These are phyloP conservation scores for Daldinia concentrica DNA, from an alignment of 495 filamentous ascomycete genomes.

Conservation along the genomic window DNA sequence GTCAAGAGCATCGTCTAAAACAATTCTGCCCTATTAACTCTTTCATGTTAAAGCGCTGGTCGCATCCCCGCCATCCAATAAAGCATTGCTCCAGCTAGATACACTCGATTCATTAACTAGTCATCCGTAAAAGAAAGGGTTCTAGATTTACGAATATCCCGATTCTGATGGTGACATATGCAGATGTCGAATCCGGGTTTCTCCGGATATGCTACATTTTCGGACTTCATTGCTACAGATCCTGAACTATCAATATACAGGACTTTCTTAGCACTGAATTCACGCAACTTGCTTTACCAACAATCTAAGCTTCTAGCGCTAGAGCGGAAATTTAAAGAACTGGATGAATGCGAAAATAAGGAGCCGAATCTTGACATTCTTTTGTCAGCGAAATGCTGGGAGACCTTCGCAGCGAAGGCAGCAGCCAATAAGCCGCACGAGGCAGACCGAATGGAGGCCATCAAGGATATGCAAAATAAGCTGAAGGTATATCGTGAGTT, in stretches of 20 bases:
- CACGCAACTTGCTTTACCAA: not conserved
- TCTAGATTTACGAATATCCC: not conserved
- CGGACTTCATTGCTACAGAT: not conserved
- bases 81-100: too few species aligned
- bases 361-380: not conserved
- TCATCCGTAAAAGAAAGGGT: not conserved
- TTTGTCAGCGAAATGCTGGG: not conserved
- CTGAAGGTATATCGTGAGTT: not conserved
- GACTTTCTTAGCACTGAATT: not conserved
- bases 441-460: not conserved
- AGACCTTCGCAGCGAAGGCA: not conserved
- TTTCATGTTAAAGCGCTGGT: too few species aligned
- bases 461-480: not conserved
- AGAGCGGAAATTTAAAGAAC: not conserved
- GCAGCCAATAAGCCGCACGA: not conserved
- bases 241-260: not conserved
- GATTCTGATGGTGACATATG: too few species aligned
- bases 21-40: too few species aligned
- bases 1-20: too few species aligned
- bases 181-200: not conserved
- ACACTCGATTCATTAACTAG: too few species aligned
- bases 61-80: too few species aligned
- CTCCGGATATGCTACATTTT: not conserved
- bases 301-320: not conserved
- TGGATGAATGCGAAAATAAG: not conserved